Conservation (phyloP, 1,284 basidiomycete genomes). For the Melampsora occidentalis region DNA sequence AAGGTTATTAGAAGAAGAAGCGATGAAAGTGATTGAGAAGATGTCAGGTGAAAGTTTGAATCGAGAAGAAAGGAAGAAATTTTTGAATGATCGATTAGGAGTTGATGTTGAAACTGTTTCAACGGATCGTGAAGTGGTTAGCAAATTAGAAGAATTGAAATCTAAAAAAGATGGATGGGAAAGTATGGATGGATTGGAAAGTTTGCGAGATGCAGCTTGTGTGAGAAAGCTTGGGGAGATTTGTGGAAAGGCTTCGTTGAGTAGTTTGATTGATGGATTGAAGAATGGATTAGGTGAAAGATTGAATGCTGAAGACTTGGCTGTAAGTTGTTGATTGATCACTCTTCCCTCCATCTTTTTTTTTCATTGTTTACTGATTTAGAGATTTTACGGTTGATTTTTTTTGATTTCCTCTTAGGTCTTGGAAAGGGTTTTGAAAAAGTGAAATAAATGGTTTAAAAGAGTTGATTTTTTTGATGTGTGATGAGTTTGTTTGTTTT, state of each 20-base stretch:
- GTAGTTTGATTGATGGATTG: constrained; percentile 22
- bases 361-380: background rate
- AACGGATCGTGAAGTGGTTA: constrained; percentile 10
- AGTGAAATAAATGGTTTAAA: background rate
- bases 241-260: constrained; percentile 13
- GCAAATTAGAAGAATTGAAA: constrained; percentile 19
- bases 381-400: background rate
- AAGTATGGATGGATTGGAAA: constrained; percentile 12
- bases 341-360: background rate
- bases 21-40: constrained; percentile 28
- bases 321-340: constrained; percentile 11
- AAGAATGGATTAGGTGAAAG: constrained; percentile 37
- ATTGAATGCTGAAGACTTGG: constrained; percentile 30
- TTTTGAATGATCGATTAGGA: constrained; percentile 22
- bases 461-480: too few species aligned
- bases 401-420: background rate
- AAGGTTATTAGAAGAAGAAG: constrained; percentile 54
- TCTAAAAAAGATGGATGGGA: constrained; percentile 13
- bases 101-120: constrained; percentile 4
- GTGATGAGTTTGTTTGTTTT: too few species aligned
- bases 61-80: constrained; percentile 13
- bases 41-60: background rate
- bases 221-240: background rate
- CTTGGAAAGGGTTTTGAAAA: constrained; percentile 1
- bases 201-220: background rate